phyloP scores from a whole-genome alignment of 768 basidiomycete species.

The Mycena rebaudengoi region DNA sequence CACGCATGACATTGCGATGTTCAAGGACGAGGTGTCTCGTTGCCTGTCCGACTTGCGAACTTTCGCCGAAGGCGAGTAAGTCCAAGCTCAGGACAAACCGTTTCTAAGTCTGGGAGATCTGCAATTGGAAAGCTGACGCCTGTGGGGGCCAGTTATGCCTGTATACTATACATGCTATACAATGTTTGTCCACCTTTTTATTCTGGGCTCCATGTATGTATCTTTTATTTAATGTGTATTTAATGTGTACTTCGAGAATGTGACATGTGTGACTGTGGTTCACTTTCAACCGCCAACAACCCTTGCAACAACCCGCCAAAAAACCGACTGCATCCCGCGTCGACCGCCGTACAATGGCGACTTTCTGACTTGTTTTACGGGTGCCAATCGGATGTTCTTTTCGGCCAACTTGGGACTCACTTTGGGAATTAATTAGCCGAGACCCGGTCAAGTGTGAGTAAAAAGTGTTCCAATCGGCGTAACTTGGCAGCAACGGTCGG shows the following conservation, averaged over 20 bases:
- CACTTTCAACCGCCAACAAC: too few species aligned
- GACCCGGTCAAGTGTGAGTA: constrained; percentile 17
- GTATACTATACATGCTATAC: too few species aligned
- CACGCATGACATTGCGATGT: constrained; percentile 82
- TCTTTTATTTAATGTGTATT: too few species aligned
- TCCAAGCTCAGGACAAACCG: background rate
- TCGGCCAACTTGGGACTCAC: background rate
- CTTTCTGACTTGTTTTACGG: background rate
- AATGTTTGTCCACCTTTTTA: too few species aligned
- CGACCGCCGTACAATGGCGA: constrained; percentile 3
- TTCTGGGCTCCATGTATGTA: too few species aligned
- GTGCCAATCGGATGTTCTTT: constrained; percentile 5
- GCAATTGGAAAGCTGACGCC: too few species aligned
- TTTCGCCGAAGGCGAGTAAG: constrained; percentile 63
- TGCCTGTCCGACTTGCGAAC: constrained; percentile 74
- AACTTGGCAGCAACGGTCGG: too few species aligned
- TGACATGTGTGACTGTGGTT: too few species aligned
- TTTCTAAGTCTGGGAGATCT: background rate
- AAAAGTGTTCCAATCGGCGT: background rate
- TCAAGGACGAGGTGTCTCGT: constrained; percentile 81
- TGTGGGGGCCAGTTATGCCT: too few species aligned
- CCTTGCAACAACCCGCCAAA: too few species aligned
- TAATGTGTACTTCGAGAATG: too few species aligned
- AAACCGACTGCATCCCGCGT: too few species aligned
- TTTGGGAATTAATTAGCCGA: constrained; percentile 21